phyloP scores from a whole-genome alignment of 768 basidiomycete genomes.

The Leccinum subgranulosum region DNA sequence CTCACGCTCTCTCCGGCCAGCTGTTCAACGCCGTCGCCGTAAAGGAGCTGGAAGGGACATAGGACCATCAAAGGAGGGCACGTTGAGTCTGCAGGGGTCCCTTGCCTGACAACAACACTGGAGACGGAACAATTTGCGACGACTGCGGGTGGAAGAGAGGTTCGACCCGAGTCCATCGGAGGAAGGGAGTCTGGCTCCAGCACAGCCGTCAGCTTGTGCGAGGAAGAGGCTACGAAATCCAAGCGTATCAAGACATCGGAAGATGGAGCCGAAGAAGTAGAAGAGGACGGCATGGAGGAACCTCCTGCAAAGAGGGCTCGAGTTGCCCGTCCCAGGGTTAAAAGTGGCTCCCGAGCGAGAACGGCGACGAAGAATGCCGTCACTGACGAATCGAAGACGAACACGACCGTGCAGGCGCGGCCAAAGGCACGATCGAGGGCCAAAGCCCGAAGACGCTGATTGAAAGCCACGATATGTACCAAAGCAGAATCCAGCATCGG shows the following conservation, averaged over 20 bases:
- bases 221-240: constrained; percentile 23
- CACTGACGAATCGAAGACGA: constrained; percentile 16
- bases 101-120: too few species aligned
- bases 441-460: constrained; percentile 30
- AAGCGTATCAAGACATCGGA: constrained; percentile 16
- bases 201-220: constrained; percentile 32
- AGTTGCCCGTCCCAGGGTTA: constrained; percentile 19
- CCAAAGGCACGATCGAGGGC: constrained; percentile 31
- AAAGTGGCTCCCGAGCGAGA: constrained; percentile 19
- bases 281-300: constrained; percentile 10
- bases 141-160: too few species aligned
- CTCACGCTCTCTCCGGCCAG: too few species aligned
- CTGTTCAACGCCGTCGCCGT: too few species aligned
- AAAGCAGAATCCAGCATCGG: constrained; percentile 14
- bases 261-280: constrained; percentile 12
- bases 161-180: constrained; percentile 23
- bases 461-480: constrained; percentile 4
- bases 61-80: too few species aligned
- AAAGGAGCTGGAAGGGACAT: too few species aligned
- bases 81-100: constrained; percentile 40
- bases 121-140: too few species aligned
- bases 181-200: constrained; percentile 30
- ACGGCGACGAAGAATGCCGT: constrained; percentile 11
- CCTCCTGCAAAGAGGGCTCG: constrained; percentile 21
- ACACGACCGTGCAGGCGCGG: constrained; percentile 24